Conservation (phyloP, 2,329 filamentous ascomycete species). For the Bisporella sp. region DNA sequence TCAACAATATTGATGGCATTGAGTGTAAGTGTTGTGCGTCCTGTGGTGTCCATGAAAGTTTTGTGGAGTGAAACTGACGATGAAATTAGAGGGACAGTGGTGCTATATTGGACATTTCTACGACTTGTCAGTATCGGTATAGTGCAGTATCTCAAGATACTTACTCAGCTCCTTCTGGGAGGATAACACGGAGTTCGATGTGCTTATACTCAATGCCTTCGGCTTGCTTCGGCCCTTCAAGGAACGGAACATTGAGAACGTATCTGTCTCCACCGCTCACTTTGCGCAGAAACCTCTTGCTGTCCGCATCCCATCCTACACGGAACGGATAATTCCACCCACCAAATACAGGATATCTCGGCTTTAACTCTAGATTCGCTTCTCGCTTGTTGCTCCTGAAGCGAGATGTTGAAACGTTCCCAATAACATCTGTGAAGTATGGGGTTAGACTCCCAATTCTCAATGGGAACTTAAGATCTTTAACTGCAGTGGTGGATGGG, state of each 20-base stretch:
- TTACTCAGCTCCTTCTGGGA: constrained; percentile 86
- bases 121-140: constrained; percentile 32
- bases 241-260: constrained; percentile 82
- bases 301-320: constrained; percentile 88
- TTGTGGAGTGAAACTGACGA: constrained; percentile 59
- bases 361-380: constrained; percentile 82
- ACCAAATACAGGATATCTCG: constrained; percentile 92
- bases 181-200: constrained; percentile 71
- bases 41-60: constrained; percentile 90
- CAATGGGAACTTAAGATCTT: constrained; percentile 74
- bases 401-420: constrained; percentile 89
- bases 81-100: constrained; percentile 63
- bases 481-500: constrained; percentile 70
- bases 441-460: constrained; percentile 73
- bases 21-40: constrained; percentile 75
- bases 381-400: constrained; percentile 75
- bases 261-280: constrained; percentile 59
- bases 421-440: constrained; percentile 94
- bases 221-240: constrained; percentile 80
- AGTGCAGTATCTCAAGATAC: constrained; percentile 40
- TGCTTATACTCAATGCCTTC: constrained; percentile 85
- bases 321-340: constrained; percentile 98
- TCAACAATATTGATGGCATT: constrained; percentile 84
- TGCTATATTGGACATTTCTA: constrained; percentile 74
- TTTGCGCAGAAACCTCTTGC: constrained; percentile 68